A percentile compares a stretch with the other conserved stretches of the same genome.
Evolutionary conservation across 768 basidiomycete species (phyloP).

Genomic region (Russula lepida): DNA sequence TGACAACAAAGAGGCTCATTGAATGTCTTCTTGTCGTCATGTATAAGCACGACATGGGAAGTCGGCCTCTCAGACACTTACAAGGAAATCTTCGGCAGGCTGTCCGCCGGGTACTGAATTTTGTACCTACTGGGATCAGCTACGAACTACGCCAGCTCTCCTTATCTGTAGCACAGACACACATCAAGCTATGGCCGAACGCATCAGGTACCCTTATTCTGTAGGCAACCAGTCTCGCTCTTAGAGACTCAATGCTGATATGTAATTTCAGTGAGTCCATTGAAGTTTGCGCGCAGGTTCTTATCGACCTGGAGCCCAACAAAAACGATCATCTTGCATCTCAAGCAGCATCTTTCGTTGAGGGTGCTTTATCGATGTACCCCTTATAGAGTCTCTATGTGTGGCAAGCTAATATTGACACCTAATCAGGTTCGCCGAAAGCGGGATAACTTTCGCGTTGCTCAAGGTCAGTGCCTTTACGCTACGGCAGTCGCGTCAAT

Average conservation of each 20-base stretch:
- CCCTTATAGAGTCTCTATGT: slow-evolving; percentile 25
- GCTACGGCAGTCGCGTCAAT: background rate
- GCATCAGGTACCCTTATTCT: slow-evolving; percentile 46
- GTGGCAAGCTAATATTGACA: slow-evolving; percentile 20
- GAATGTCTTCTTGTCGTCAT: slow-evolving; percentile 58
- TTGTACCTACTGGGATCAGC: slow-evolving; percentile 45
- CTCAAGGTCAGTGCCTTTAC: slow-evolving; percentile 40
- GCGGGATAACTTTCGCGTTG: slow-evolving; percentile 48
- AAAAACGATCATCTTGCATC: slow-evolving; percentile 50
- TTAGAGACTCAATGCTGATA: background rate
- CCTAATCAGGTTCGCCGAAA: slow-evolving; percentile 43
- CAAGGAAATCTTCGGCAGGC: slow-evolving; percentile 46
- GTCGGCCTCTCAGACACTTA: slow-evolving; percentile 43
- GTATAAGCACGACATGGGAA: slow-evolving; percentile 68
- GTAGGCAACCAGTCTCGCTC: slow-evolving; percentile 30
- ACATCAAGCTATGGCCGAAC: slow-evolving; percentile 50
- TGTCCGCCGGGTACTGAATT: slow-evolving; percentile 41
- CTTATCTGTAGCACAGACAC: slow-evolving; percentile 52
- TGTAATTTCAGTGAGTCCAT: slow-evolving; percentile 39
- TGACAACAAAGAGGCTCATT: slow-evolving; percentile 51
- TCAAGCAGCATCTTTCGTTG: slow-evolving; percentile 51
- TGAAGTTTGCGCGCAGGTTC: slow-evolving; percentile 41
- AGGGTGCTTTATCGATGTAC: slow-evolving; percentile 36
- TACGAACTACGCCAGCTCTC: slow-evolving; percentile 62
- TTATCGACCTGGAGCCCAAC: slow-evolving; percentile 40